Evolutionary conservation across 139 green algal species (phyloP).

Genomic region (Chlorella ohadii): DNA sequence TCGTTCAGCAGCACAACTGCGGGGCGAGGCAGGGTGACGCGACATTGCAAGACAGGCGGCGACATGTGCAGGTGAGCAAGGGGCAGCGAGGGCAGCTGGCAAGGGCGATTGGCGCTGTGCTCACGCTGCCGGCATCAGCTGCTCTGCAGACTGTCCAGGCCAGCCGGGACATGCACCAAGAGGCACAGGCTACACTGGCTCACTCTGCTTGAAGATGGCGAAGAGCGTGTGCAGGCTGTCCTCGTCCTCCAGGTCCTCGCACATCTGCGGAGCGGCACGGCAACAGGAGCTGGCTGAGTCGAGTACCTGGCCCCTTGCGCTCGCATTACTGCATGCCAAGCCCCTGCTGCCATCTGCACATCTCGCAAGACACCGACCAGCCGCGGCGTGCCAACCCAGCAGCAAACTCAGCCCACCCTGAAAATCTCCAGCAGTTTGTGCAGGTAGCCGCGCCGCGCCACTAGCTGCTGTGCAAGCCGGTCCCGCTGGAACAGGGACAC

Average conservation of each 20-base stretch:
- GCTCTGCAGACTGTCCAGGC: no score
- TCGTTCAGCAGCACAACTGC: constrained; percentile 95
- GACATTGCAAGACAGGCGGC: neutral
- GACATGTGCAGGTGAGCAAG: no score
- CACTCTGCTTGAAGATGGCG: constrained; percentile 64
- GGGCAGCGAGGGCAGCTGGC: no score
- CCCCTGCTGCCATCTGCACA: no score
- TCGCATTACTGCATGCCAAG: no score
- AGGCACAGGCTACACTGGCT: neutral
- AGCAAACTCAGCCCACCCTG: constrained; percentile 49
- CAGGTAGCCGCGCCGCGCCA: constrained; percentile 67
- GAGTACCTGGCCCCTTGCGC: no score
- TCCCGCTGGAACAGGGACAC: constrained; percentile 81
- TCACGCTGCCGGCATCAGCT: no score
- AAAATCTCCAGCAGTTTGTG: constrained; percentile 89
- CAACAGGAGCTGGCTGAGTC: no score
- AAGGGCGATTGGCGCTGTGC: no score
- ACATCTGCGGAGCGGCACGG: constrained; percentile 73
- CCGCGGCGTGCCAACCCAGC: no score
- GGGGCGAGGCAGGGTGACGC: neutral
- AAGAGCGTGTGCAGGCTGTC: constrained; percentile 78
- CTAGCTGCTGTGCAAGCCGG: constrained; percentile 71
- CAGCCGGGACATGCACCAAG: no score
- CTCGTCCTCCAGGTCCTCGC: constrained; percentile 96
- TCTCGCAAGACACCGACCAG: no score